These are phyloP conservation scores for Penicillium dipodomyicola DNA, from an alignment of 495 filamentous ascomycete species.

Conservation along the genomic window DNA sequence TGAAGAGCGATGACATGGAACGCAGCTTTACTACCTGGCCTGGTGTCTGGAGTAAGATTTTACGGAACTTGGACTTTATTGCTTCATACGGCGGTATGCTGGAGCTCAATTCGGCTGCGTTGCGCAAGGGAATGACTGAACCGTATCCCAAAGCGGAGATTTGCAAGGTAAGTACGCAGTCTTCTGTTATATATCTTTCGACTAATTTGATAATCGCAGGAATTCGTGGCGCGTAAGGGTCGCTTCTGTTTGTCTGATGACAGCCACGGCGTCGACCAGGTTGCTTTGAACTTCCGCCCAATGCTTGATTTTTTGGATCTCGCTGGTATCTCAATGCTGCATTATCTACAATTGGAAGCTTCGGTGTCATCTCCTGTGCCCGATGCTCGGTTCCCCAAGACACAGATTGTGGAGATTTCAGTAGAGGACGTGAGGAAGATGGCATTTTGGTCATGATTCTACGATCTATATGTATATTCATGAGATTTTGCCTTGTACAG, in stretches of 20 bases:
- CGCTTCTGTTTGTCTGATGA: slow-evolving; percentile 87
- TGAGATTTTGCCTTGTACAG: background rate
- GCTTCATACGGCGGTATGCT: slow-evolving; percentile 73
- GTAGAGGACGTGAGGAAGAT: slow-evolving; percentile 26
- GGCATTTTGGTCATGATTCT: slow-evolving; percentile 21
- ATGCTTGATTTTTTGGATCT: slow-evolving; percentile 57
- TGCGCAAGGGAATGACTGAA: slow-evolving; percentile 87
- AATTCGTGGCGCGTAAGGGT: slow-evolving; percentile 64
- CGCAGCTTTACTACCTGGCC: slow-evolving; percentile 52
- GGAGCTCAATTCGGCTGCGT: slow-evolving; percentile 80
- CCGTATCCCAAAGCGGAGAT: slow-evolving; percentile 83
- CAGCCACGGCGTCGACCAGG: slow-evolving; percentile 79
- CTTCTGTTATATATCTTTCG: slow-evolving; percentile 1
- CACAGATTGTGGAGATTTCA: slow-evolving; percentile 30
- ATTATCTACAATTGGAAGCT: slow-evolving; percentile 39
- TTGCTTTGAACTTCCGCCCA: slow-evolving; percentile 64
- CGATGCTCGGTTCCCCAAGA: slow-evolving; percentile 44
- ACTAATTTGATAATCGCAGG: slow-evolving; percentile 36
- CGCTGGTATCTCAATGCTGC: slow-evolving; percentile 45
- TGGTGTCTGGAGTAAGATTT: slow-evolving; percentile 68
- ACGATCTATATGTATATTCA: background rate
- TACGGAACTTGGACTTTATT: slow-evolving; percentile 71
- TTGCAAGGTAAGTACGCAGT: slow-evolving; percentile 59
- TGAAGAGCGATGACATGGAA: slow-evolving; percentile 69
- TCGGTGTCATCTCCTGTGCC: slow-evolving; percentile 19